A percentile compares a stretch with the other conserved stretches of the same genome.
Evolutionary conservation across 2,329 filamentous ascomycete species (phyloP).

Genomic region (Fusarium ambrosium): DNA sequence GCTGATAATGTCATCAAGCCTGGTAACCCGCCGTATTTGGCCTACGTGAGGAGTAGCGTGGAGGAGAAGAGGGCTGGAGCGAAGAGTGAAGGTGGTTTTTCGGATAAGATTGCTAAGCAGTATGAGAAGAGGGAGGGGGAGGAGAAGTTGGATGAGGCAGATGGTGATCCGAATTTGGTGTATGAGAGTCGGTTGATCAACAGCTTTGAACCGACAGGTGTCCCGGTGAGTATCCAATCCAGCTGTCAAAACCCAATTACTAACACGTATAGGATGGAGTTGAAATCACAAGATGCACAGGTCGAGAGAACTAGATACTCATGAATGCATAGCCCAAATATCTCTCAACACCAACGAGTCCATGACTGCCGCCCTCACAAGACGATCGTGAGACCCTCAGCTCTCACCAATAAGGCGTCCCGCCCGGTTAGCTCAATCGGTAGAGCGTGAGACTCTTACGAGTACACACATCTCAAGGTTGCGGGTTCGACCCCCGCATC

Average conservation of each 20-base stretch:
- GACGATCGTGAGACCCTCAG: neutral
- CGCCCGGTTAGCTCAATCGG: conserved; percentile 50
- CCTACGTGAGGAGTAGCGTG: conserved; percentile 76
- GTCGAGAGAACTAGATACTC: conserved; percentile 44
- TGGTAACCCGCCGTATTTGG: conserved; percentile 77
- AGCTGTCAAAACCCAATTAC: neutral
- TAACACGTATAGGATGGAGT: conserved; percentile 69
- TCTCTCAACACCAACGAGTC: neutral
- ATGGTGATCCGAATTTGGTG: conserved; percentile 73
- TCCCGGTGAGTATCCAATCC: conserved; percentile 63
- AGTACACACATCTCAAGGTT: conserved; percentile 64
- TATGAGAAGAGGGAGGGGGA: conserved; percentile 69
- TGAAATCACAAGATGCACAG: conserved; percentile 73
- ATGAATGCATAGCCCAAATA: no score
- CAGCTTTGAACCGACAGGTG: conserved; percentile 77
- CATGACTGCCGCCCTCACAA: neutral
- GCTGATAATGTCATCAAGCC: conserved; percentile 81
- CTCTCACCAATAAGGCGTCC: neutral
- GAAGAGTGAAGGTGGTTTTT: conserved; percentile 54
- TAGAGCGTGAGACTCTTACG: conserved; percentile 78
- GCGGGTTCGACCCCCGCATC: conserved; percentile 65
- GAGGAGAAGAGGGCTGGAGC: conserved; percentile 67
- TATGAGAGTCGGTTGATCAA: conserved; percentile 75
- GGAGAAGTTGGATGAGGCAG: conserved; percentile 51
- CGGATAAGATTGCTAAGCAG: conserved; percentile 61